Percentiles rank a stretch among this genome's conserved stretches.
Conservation (phyloP, 1,284 basidiomycete genomes). For the Peniophora sp. region DNA sequence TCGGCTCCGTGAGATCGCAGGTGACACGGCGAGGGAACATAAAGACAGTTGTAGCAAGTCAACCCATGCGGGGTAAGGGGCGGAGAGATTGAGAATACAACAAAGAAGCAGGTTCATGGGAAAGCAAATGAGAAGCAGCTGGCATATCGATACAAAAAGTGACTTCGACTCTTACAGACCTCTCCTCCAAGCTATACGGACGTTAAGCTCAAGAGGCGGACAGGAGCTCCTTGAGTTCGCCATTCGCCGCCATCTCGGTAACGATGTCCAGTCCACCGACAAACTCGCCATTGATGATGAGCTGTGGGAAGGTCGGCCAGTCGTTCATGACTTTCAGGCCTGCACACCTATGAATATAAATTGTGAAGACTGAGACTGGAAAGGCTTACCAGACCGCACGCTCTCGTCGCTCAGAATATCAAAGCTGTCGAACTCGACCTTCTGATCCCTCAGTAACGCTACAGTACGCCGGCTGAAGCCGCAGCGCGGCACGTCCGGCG, state of each 20-base stretch:
- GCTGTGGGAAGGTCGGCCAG: constrained; percentile 65
- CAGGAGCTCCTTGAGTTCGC: constrained; percentile 32
- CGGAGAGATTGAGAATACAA: too few species aligned
- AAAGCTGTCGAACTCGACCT: constrained; percentile 62
- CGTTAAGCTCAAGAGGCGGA: background rate
- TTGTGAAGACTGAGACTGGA: background rate
- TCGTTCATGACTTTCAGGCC: constrained; percentile 54
- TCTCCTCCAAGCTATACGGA: too few species aligned
- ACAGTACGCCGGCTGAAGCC: constrained; percentile 75
- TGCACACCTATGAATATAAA: constrained; percentile 12
- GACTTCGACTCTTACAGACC: background rate
- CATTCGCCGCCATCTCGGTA: constrained; percentile 50
- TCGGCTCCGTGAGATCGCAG: too few species aligned
- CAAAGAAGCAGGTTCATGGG: background rate
- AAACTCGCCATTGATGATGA: constrained; percentile 65
- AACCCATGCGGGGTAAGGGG: too few species aligned
- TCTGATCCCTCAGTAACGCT: constrained; percentile 50
- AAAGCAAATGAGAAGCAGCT: background rate
- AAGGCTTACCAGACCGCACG: constrained; percentile 46
- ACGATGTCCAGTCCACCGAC: constrained; percentile 64
- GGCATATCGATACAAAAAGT: background rate
- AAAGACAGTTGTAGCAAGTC: too few species aligned
- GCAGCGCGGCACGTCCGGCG: constrained; percentile 79
- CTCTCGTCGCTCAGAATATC: constrained; percentile 69
- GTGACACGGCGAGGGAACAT: too few species aligned